Conservation (phyloP, 768 basidiomycete species). For the Lepiota brunneoincarnata region DNA sequence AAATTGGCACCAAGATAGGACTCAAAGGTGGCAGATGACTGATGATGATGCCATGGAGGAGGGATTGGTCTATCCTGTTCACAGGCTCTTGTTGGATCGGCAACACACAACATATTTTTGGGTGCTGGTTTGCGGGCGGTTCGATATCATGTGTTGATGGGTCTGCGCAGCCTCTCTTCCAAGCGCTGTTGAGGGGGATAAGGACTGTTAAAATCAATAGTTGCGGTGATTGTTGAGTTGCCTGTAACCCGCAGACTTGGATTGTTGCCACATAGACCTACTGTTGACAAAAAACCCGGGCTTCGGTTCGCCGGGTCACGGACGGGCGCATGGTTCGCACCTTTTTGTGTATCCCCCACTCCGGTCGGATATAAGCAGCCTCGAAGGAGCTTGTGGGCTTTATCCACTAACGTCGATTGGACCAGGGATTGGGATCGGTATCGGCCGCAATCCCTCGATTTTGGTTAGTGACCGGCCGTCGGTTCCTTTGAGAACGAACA, state of each 20-base stretch:
- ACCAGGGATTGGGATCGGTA: too few relatives aligned
- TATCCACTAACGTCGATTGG: neutral
- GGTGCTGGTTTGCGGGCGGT: neutral
- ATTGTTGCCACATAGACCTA: too few relatives aligned
- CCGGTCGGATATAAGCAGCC: constrained; percentile 6
- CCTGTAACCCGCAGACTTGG: too few relatives aligned
- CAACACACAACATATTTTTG: neutral
- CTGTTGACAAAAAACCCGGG: too few relatives aligned
- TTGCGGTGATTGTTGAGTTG: too few relatives aligned
- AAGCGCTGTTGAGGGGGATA: too few relatives aligned
- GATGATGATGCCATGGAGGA: neutral
- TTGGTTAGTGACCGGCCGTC: too few relatives aligned
- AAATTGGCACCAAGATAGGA: neutral
- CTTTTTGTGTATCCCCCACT: too few relatives aligned
- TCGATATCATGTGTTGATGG: neutral
- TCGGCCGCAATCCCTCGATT: too few relatives aligned
- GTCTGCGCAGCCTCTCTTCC: neutral
- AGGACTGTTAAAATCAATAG: too few relatives aligned
- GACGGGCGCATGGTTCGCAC: neutral
- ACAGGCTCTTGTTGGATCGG: neutral
- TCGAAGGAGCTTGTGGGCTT: neutral
- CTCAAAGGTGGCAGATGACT: neutral
- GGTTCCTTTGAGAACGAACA: too few relatives aligned
- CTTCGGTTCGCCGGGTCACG: too few relatives aligned
- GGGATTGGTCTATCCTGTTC: neutral